Conservation (phyloP, 2,329 filamentous ascomycete genomes). For the Aspergillus caelatus region DNA sequence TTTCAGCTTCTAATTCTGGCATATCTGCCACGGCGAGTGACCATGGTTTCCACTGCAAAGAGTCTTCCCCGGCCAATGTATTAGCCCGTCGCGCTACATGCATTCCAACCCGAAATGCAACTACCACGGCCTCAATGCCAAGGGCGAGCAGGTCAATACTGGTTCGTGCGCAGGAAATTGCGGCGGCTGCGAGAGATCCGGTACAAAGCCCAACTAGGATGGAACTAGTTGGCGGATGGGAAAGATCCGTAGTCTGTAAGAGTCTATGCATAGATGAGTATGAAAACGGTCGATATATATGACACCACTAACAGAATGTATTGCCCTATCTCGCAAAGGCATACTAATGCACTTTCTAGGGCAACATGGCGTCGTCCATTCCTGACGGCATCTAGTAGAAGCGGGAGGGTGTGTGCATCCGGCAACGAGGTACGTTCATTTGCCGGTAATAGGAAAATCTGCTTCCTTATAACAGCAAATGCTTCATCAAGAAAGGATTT, state of each 20-base stretch:
- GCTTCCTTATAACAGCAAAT: neutral
- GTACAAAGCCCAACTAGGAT: neutral
- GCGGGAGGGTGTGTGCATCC: neutral
- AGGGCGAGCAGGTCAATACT: neutral
- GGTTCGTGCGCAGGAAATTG: neutral
- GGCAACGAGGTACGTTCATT: neutral
- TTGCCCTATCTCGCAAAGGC: neutral
- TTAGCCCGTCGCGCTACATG: neutral
- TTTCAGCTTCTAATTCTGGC: neutral
- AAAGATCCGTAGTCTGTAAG: neutral
- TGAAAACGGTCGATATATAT: rapidly evolving
- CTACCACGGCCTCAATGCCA: neutral
- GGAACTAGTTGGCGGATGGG: neutral
- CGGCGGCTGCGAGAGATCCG: neutral
- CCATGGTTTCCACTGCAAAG: neutral
- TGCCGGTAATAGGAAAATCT: neutral
- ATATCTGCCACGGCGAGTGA: neutral
- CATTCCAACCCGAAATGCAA: neutral
- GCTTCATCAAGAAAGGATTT: neutral
- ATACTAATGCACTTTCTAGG: neutral
- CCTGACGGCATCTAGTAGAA: neutral
- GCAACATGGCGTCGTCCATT: neutral
- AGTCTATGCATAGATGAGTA: neutral
- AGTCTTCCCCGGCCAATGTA: neutral
- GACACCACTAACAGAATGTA: neutral